phyloP scores from a whole-genome alignment of 257 asterid genomes.

The Echites panduratus region DNA sequence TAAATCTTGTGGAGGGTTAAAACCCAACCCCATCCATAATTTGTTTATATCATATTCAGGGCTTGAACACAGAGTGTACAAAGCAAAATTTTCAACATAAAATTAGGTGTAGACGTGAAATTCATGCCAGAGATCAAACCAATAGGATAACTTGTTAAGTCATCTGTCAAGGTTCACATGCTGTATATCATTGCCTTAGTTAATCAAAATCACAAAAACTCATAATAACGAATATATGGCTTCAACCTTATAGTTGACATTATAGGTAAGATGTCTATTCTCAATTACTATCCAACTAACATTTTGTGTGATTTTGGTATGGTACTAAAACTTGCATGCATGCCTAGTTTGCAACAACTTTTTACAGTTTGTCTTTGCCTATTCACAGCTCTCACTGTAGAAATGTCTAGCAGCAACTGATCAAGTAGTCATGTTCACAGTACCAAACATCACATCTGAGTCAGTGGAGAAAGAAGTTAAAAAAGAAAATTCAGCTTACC shows the following conservation, averaged over 20 bases:
- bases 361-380: not conserved
- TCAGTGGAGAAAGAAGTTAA: not conserved
- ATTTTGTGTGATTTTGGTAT: not conserved
- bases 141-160: not conserved
- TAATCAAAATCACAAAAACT: not conserved
- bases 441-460: not conserved
- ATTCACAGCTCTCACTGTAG: not conserved
- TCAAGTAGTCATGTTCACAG: not conserved
- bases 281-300: not conserved
- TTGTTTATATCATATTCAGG: not conserved
- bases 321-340: not conserved
- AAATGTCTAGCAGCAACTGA: not conserved
- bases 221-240: not conserved
- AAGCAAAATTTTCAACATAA: not conserved
- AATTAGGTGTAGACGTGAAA: too few relatives aligned
- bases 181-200: not conserved
- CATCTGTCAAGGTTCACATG: not conserved
- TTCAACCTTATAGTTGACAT: not conserved
- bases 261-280: not conserved
- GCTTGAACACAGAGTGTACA: not conserved
- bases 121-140: not conserved
- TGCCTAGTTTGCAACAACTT: not conserved
- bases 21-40: not conserved
- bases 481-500: conserved; percentile 39
- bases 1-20: too few relatives aligned